Percentiles rank a stretch among this genome's conserved stretches.
Conservation (phyloP, 495 filamentous ascomycete species). For the Hypoxylon rickii region DNA sequence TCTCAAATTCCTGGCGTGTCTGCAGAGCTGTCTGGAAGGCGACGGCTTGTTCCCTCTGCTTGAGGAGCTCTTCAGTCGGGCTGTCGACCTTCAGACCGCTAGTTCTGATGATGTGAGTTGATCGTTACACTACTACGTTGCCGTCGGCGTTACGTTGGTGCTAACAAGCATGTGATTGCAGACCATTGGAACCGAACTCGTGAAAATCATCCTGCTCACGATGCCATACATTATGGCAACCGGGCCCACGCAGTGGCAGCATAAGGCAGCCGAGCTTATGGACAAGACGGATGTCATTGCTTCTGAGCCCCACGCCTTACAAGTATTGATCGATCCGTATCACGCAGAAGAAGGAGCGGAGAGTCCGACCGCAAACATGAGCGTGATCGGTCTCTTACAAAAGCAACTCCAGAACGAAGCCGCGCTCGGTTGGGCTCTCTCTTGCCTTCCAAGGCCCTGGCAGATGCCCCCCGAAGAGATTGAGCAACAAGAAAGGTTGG, state of each 20-base stretch:
- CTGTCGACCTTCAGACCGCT: conserved; percentile 86
- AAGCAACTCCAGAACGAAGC: conserved; percentile 79
- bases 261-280: conserved; percentile 75
- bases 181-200: conserved; percentile 85
- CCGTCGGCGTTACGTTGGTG: no score
- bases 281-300: conserved; percentile 93
- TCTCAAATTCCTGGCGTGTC: conserved; percentile 80
- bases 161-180: conserved; percentile 28
- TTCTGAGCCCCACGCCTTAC: conserved; percentile 77
- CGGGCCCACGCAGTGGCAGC: conserved; percentile 63
- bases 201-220: conserved; percentile 92
- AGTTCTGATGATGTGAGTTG: conserved; percentile 83
- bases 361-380: conserved; percentile 50
- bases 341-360: conserved; percentile 55
- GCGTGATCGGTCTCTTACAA: conserved; percentile 83
- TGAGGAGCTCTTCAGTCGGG: conserved; percentile 80
- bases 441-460: conserved; percentile 86
- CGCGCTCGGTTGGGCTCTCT: conserved; percentile 69
- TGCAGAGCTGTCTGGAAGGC: conserved; percentile 78
- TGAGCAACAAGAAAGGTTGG: conserved; percentile 59
- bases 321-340: conserved; percentile 83
- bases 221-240: conserved; percentile 89
- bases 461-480: conserved; percentile 57
- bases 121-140: not conserved
- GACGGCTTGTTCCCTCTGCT: conserved; percentile 86